phyloP scores from a whole-genome alignment of 768 basidiomycete species.

The Pleurotus tuoliensis region DNA sequence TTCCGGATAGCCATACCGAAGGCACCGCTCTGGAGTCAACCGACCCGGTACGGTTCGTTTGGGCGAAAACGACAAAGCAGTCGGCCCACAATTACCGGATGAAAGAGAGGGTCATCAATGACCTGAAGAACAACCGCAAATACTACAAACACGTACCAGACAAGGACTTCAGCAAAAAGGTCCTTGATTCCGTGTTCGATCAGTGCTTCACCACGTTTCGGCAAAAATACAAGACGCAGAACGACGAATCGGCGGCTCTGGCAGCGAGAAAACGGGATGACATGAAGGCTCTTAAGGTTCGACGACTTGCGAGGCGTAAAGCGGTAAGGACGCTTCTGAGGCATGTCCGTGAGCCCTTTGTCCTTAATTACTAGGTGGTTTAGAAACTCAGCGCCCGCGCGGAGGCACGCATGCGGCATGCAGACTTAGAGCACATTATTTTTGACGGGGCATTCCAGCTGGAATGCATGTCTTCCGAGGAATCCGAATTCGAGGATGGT shows the following conservation, averaged over 20 bases:
- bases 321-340: slow-evolving; percentile 37
- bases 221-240: slow-evolving; percentile 62
- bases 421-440: slow-evolving; percentile 51
- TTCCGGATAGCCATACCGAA: slow-evolving; percentile 63
- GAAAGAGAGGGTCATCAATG: slow-evolving; percentile 59
- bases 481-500: slow-evolving; percentile 55
- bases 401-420: slow-evolving; percentile 51
- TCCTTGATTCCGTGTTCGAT: slow-evolving; percentile 60
- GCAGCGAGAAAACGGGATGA: slow-evolving; percentile 53
- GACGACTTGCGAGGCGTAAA: slow-evolving; percentile 60
- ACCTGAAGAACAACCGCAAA: slow-evolving; percentile 52
- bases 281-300: slow-evolving; percentile 55
- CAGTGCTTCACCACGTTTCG: slow-evolving; percentile 67
- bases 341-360: background rate
- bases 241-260: slow-evolving; percentile 40
- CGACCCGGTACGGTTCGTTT: slow-evolving; percentile 71
- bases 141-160: slow-evolving; percentile 62
- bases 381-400: slow-evolving; percentile 71
- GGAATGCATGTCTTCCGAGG: slow-evolving; percentile 82
- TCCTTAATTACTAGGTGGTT: slow-evolving; percentile 8
- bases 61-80: slow-evolving; percentile 75
- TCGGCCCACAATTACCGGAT: slow-evolving; percentile 71
- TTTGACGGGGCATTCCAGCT: slow-evolving; percentile 70
- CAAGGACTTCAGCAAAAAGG: slow-evolving; percentile 62
- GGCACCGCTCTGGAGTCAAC: slow-evolving; percentile 37